Evolutionary conservation across 192 early-diverging fungal genomes (phyloP).

Genomic region (Rhizophagus sp.): DNA sequence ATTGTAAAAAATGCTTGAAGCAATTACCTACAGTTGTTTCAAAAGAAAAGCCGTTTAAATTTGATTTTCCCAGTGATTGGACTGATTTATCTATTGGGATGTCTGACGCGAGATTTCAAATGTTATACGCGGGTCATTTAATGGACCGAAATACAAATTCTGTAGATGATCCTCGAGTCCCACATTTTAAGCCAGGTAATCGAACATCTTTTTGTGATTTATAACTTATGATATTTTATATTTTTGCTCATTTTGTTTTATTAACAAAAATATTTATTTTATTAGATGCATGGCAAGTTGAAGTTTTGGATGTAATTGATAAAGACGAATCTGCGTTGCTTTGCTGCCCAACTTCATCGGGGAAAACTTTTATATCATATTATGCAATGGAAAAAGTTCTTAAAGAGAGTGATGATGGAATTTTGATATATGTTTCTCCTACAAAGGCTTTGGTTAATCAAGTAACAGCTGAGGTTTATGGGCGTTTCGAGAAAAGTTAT

Average conservation of each 20-base stretch:
- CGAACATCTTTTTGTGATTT: not conserved
- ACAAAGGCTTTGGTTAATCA: constrained; percentile 52
- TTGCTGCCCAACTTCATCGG: constrained; percentile 44
- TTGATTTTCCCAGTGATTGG: not conserved
- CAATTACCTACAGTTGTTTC: not conserved
- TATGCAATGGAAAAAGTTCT: constrained; percentile 54
- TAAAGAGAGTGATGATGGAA: constrained; percentile 35
- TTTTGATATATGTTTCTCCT: constrained; percentile 47
- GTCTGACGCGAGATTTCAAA: constrained; percentile 35
- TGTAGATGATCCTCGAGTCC: constrained; percentile 33
- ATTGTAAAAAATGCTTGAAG: not conserved
- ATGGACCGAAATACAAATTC: constrained; percentile 42
- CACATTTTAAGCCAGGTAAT: constrained; percentile 39
- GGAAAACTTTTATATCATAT: constrained; percentile 51
- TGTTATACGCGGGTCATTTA: constrained; percentile 33
- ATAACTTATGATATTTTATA: not conserved
- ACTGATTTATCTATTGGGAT: constrained; percentile 14
- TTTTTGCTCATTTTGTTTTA: too few relatives aligned
- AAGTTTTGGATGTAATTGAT: constrained; percentile 45
- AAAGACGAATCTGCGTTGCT: constrained; percentile 42
- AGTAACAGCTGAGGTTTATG: constrained; percentile 47
- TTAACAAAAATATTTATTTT: not conserved
- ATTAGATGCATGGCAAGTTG: constrained; percentile 41
- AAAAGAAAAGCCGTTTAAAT: not conserved
- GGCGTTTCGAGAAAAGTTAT: constrained; percentile 45